Base-by-base conservation (phyloP, 305 asterid species). In the Fraxinus sp. region DNA sequence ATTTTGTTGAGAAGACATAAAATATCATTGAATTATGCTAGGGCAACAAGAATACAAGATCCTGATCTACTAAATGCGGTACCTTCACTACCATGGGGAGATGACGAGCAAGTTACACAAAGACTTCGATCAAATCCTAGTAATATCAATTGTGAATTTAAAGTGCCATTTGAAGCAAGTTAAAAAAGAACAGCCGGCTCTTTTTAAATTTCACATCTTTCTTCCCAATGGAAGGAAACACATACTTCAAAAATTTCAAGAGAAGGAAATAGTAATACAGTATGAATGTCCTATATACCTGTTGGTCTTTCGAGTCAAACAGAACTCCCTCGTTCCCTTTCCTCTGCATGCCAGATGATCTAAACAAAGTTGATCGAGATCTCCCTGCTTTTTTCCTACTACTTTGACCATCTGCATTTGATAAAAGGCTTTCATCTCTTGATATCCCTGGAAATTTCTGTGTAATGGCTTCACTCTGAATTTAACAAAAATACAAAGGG, bases 241-340 rank as follows among this genome's bases (percentile, higher is more conserved):
- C 33, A 3, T 24, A 24, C 72, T 24, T 24, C 14, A 64, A 64
- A 64, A 32, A 64, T 64, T 22, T 64, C 37, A 68, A 14, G 24
- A 64, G 32, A 9, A 9, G 59, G 59, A 49, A 49, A 49, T 14
- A 14, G 59, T 49, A 68, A 4, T 68, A 13, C 75, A 68, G 33
- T 3, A 13, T 11, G 59, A 49, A 49, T 49, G 59, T 49, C 1
- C 59, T 49, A 3, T 14, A 28, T 91, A 94, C 99, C 97, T 92
- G 92, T 75, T 83, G 90, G 84, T 90, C 98, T 70, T 88, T 88
- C 18, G 81, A 81, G 83, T 93, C 92, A 79, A 87, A 83, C 49
- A 83, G 72, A 80, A 74, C 57, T 59, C 89, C 97, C 82, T 86
- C 91, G 85, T 71, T 87, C 80, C 91, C 93, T 86, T 93, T 93